These are phyloP conservation scores for Ophiostoma pallidulum DNA, from an alignment of 2,329 filamentous ascomycete species.

Conservation along the genomic window DNA sequence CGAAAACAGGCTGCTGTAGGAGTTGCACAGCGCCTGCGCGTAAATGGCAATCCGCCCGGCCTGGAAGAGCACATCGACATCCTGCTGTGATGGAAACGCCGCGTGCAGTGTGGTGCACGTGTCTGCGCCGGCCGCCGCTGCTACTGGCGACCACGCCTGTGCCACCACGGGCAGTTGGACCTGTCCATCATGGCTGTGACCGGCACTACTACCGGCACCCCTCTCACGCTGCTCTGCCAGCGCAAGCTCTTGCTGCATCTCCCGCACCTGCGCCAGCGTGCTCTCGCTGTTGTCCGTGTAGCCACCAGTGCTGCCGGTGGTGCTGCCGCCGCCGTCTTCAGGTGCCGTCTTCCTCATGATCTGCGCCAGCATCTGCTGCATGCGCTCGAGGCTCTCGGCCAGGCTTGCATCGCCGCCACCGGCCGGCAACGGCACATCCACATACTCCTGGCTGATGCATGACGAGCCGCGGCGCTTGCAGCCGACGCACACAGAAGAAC, in stretches of 20 bases:
- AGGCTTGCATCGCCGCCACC: slow-evolving; percentile 11
- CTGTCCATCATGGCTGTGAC: no score
- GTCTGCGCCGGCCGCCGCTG: no score
- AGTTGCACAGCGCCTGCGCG: slow-evolving; percentile 7
- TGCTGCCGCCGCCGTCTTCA: no score
- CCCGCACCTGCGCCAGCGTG: no score
- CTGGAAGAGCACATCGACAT: slow-evolving; percentile 6
- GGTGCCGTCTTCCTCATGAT: slow-evolving; percentile 9
- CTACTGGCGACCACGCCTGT: no score
- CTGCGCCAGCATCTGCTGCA: slow-evolving; percentile 26
- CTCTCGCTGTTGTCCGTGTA: no score
- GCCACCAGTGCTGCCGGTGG: no score
- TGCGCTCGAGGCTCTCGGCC: slow-evolving; percentile 24
- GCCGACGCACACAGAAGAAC: slow-evolving; percentile 31
- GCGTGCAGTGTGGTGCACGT: not conserved
- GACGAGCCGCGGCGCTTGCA: slow-evolving; percentile 33
- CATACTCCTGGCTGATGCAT: slow-evolving; percentile 39
- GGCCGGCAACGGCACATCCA: slow-evolving; percentile 18
- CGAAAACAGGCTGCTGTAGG: slow-evolving; percentile 4
- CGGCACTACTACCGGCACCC: no score
- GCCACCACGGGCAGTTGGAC: no score
- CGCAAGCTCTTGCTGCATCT: no score
- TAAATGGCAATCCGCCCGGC: slow-evolving; percentile 7
- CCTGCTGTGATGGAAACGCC: slow-evolving; percentile 6
- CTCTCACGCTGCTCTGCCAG: no score